Evolutionary conservation across 2,329 filamentous ascomycete species (phyloP).

Genomic region (Aspergillus vadensis): DNA sequence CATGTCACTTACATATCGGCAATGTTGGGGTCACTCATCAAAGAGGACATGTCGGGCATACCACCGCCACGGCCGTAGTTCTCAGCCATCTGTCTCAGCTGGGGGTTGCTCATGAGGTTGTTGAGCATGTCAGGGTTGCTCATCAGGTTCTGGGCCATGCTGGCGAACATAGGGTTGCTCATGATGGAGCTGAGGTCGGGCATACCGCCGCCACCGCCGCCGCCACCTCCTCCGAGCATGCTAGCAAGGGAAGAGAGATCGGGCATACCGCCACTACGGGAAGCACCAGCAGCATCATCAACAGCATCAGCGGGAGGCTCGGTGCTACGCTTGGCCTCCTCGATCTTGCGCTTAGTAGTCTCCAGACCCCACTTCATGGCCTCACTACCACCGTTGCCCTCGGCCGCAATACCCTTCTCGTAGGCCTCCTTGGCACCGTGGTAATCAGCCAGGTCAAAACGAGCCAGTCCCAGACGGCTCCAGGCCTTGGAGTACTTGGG

Average conservation of each 20-base stretch:
- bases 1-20: slow-evolving; percentile 80
- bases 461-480: slow-evolving; percentile 87
- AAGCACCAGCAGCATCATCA: slow-evolving; percentile 52
- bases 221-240: slow-evolving; percentile 67
- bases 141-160: slow-evolving; percentile 97
- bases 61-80: slow-evolving; percentile 73
- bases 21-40: slow-evolving; percentile 92
- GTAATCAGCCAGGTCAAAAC: slow-evolving; percentile 87
- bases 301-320: slow-evolving; percentile 54
- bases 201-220: slow-evolving; percentile 67
- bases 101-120: slow-evolving; percentile 93
- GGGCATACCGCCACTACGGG: slow-evolving; percentile 63
- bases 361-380: slow-evolving; percentile 97
- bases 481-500: slow-evolving; percentile 96
- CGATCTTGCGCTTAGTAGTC: slow-evolving; percentile 84
- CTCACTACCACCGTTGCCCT: slow-evolving; percentile 91
- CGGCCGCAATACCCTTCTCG: slow-evolving; percentile 84
- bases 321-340: slow-evolving; percentile 68
- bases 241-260: slow-evolving; percentile 70
- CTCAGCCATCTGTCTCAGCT: slow-evolving; percentile 82
- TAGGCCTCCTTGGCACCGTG: slow-evolving; percentile 95
- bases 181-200: slow-evolving; percentile 85
- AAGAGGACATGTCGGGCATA: slow-evolving; percentile 79
- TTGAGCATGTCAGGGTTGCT: slow-evolving; percentile 90
- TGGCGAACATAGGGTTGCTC: slow-evolving; percentile 97